Evolutionary conservation across 192 early-diverging fungal species (phyloP), one percentile per base, ranked within the genome.

Genomic region (Thamnidium elegans): DNA sequence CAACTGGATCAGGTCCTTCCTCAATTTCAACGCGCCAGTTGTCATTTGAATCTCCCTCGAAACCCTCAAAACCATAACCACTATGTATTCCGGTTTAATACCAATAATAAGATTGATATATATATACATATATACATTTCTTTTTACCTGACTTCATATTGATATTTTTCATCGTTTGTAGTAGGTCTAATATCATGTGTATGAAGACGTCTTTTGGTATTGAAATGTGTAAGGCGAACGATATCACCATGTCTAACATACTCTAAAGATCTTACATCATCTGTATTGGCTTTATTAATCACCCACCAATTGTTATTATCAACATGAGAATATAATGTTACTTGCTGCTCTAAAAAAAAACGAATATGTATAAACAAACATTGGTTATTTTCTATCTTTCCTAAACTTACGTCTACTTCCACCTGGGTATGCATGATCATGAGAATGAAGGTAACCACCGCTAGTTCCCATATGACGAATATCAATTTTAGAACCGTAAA

Each of bases 31-130:
- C 82, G 30, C 87, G 85, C 92, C 92, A 98, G 72, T 89, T 81
- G 76, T 98, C 96, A 67, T 98, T 98, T 31, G 89, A 79, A 71
- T 98, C 96, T 50, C 96, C 96, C 34, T 78, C 66, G 70, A 90
- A 92, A 1, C 79, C 87, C 52, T 79, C 68, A 66, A 78, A 87
- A 11, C 87, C 89, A 55, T 91, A 91, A 23, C 73, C 87, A 54
- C 81, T 75, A 21, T 23, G 15, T 58, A 20, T 1, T 32, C 15
- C 30, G 11, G n/a, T 11, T 26, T 45, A 48, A 26, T 52, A 10
- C 11, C 6, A 11, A 1, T 44, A 32, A 4, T 47, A 32, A 26
- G 26, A 13, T 46, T 51, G 45, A 15, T 34, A 4, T 19, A 9
- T 55, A 53, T 6, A 19, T 20, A 34, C 26, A 30, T 30, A n/a